These are phyloP conservation scores for Aspergillus puulaauensis DNA, from an alignment of 2,329 filamentous ascomycete species.

Conservation along the genomic window DNA sequence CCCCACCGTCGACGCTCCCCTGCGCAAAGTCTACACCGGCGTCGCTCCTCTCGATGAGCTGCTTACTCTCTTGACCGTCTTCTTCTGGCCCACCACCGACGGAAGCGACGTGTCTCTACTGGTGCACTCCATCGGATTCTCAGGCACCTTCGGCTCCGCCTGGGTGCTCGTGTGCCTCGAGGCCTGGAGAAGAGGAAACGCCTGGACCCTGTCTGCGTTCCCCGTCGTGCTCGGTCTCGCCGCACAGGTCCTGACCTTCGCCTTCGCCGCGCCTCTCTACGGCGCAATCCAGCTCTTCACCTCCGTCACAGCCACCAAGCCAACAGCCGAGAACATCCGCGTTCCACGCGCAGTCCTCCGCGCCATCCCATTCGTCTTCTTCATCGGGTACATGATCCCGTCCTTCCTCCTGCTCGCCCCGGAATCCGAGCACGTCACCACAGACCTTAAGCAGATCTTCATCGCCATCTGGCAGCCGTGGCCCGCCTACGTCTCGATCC, in stretches of 20 bases:
- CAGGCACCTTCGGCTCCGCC: slow-evolving; percentile 42
- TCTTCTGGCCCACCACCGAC: slow-evolving; percentile 43
- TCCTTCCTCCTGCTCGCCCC: slow-evolving; percentile 46
- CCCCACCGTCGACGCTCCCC: slow-evolving; percentile 25
- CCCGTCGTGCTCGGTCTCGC: slow-evolving; percentile 40
- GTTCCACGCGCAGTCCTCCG: slow-evolving; percentile 31
- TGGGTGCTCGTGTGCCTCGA: slow-evolving; percentile 48
- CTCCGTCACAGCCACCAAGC: slow-evolving; percentile 41
- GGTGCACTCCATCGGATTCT: slow-evolving; percentile 40
- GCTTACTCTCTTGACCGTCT: slow-evolving; percentile 32
- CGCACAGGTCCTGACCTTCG: slow-evolving; percentile 46
- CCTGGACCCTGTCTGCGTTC: slow-evolving; percentile 40
- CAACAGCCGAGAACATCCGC: slow-evolving; percentile 33
- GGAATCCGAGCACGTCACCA: slow-evolving; percentile 37
- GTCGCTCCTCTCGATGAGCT: slow-evolving; percentile 32
- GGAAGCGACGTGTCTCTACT: slow-evolving; percentile 36
- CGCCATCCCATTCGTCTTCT: slow-evolving; percentile 42
- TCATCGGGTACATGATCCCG: slow-evolving; percentile 47
- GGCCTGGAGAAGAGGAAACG: slow-evolving; percentile 46
- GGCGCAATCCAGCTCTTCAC: slow-evolving; percentile 44
- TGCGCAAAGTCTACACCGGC: slow-evolving; percentile 36
- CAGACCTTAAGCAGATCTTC: slow-evolving; percentile 47
- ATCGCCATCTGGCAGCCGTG: slow-evolving; percentile 54
- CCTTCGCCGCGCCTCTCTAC: slow-evolving; percentile 46
- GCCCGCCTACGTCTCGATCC: slow-evolving; percentile 46